Evolutionary conservation across 371 early-diverging fungal genomes (phyloP).

Genomic region (Cokeromyces recurvatus): DNA sequence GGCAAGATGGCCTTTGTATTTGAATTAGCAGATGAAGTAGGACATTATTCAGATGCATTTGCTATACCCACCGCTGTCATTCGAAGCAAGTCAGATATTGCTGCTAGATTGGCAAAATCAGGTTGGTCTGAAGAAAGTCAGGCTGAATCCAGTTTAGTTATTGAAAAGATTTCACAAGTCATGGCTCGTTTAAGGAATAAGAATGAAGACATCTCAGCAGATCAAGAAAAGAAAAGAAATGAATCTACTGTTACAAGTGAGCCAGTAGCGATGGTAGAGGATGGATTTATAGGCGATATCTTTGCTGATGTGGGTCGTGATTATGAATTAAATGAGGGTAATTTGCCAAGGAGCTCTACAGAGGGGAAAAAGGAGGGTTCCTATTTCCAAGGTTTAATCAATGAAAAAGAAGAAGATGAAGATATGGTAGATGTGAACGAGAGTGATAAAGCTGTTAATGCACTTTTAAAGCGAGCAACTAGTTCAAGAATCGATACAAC

Average conservation of each 20-base stretch:
- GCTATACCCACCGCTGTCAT: constrained; percentile 74
- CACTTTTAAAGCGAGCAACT: constrained; percentile 18
- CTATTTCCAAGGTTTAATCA: constrained; percentile 21
- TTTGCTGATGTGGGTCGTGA: constrained; percentile 85
- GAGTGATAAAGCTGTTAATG: constrained; percentile 13
- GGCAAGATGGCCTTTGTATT: constrained; percentile 82
- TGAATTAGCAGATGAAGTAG: constrained; percentile 54
- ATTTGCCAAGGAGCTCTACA: constrained; percentile 1
- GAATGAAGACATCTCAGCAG: constrained; percentile 26
- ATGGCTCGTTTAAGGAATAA: constrained; percentile 30
- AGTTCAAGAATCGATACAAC: constrained; percentile 1
- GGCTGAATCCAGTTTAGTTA: constrained; percentile 60
- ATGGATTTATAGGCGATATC: constrained; percentile 58
- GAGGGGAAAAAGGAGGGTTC: constrained; percentile 6
- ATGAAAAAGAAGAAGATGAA: constrained; percentile 22
- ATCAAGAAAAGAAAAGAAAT: constrained; percentile 23
- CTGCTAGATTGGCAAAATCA: constrained; percentile 9
- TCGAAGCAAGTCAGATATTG: constrained; percentile 66
- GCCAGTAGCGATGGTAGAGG: constrained; percentile 16
- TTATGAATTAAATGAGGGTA: constrained; percentile 55
- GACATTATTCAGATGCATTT: constrained; percentile 51
- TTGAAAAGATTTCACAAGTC: constrained; percentile 70
- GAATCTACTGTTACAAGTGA: constrained; percentile 12
- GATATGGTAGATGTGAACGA: constrained; percentile 16
- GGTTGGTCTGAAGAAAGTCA: constrained; percentile 32